Conservation (phyloP, 2,329 filamentous ascomycete species). For the Stenocarpella maydis region DNA sequence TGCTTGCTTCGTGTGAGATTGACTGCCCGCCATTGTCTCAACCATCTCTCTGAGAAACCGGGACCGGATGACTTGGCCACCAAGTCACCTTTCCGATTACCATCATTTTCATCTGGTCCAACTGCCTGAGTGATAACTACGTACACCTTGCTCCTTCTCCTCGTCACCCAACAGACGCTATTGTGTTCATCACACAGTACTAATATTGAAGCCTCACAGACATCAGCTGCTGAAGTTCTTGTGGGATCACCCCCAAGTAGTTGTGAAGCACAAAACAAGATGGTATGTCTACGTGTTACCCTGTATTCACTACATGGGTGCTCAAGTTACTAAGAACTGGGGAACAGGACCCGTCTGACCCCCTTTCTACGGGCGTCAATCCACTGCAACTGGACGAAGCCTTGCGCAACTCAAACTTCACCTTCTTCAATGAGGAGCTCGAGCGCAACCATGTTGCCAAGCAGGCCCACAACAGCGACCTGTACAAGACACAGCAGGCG, state of each 20-base stretch:
- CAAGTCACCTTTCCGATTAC: neutral
- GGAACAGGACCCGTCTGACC: neutral
- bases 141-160: neutral
- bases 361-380: neutral
- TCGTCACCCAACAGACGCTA: neutral
- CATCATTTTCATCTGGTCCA: neutral
- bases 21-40: too few relatives aligned
- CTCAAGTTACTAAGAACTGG: neutral
- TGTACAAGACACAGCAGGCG: constrained; percentile 17
- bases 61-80: neutral
- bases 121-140: neutral
- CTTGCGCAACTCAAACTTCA: neutral
- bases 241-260: neutral
- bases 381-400: neutral
- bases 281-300: neutral
- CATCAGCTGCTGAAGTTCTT: neutral
- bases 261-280: neutral
- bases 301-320: neutral
- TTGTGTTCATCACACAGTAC: neutral
- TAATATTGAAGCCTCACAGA: neutral
- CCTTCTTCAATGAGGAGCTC: neutral
- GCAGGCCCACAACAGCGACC: constrained; percentile 28
- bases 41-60: neutral
- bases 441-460: constrained; percentile 18
- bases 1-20: neutral